phyloP scores from a whole-genome alignment of 2,329 filamentous ascomycete species.

The Helminthosporium solani region DNA sequence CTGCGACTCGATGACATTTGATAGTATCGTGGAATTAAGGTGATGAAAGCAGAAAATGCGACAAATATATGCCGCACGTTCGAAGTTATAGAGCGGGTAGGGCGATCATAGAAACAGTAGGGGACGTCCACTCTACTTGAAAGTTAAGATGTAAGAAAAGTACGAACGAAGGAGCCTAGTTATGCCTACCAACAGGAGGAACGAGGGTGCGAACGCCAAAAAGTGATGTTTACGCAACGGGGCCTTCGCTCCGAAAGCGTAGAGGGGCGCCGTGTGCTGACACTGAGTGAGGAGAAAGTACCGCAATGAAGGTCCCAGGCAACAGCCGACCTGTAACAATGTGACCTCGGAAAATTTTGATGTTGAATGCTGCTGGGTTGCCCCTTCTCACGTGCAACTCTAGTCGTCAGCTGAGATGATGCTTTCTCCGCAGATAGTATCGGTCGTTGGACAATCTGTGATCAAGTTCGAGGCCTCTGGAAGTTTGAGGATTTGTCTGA shows the following conservation, averaged over 20 bases:
- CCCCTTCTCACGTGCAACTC: no score
- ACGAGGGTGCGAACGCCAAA: background rate
- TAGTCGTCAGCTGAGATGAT: no score
- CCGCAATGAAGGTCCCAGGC: background rate
- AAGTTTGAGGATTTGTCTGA: conserved; percentile 17
- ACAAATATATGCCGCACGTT: no score
- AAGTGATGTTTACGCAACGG: background rate
- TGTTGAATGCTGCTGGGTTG: background rate
- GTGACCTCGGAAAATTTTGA: background rate
- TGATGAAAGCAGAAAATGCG: no score
- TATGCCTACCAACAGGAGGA: background rate
- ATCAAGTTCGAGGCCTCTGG: no score
- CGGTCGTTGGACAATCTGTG: no score
- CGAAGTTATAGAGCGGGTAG: background rate
- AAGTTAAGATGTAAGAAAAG: background rate
- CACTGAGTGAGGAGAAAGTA: background rate
- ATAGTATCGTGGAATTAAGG: background rate
- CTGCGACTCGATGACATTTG: no score
- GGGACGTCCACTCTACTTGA: background rate
- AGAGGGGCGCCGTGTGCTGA: conserved; percentile 9
- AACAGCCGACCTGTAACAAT: background rate
- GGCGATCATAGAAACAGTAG: background rate
- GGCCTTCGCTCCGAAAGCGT: conserved; percentile 2
- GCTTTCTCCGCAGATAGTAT: no score
- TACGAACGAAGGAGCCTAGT: background rate